phyloP scores from a whole-genome alignment of 768 basidiomycete species.

The Piloderma croceum region DNA sequence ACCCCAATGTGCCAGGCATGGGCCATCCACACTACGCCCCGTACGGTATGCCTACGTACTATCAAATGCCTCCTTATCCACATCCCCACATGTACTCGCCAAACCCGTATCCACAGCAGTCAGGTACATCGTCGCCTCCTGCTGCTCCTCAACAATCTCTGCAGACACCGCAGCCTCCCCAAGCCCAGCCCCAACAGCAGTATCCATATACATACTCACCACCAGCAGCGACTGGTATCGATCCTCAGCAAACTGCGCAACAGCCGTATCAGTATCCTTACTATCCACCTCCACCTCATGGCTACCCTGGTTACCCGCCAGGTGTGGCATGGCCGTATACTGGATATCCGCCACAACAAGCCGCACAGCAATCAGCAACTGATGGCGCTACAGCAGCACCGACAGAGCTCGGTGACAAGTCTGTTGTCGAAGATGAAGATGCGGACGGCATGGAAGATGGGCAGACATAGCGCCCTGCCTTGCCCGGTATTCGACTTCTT shows the following conservation, averaged over 20 bases:
- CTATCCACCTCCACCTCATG: constrained; percentile 23
- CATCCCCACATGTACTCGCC: constrained; percentile 2
- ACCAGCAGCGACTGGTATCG: constrained; percentile 13
- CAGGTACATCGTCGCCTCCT: constrained; percentile 8
- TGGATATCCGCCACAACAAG: constrained; percentile 23
- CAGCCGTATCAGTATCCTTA: constrained; percentile 27
- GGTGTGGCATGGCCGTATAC: constrained; percentile 25
- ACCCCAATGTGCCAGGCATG: constrained; percentile 21
- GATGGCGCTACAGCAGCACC: no score
- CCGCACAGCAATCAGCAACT: no score
- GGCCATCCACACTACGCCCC: constrained; percentile 27
- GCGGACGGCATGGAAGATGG: no score
- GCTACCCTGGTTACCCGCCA: constrained; percentile 25
- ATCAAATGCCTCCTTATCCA: constrained; percentile 22
- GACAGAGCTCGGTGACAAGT: no score
- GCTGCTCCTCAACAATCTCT: constrained; percentile 2
- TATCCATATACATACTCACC: constrained; percentile 22
- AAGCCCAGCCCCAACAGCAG: constrained; percentile 13
- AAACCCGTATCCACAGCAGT: constrained; percentile 17
- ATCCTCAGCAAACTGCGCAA: constrained; percentile 22
- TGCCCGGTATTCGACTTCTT: no score
- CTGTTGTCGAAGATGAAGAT: no score
- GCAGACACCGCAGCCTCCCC: constrained; percentile 11
- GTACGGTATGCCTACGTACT: constrained; percentile 29
- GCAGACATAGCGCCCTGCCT: no score